These are phyloP conservation scores for Emiliania huxleyi DNA, from an alignment of 78 protist species.

Conservation along the genomic window DNA sequence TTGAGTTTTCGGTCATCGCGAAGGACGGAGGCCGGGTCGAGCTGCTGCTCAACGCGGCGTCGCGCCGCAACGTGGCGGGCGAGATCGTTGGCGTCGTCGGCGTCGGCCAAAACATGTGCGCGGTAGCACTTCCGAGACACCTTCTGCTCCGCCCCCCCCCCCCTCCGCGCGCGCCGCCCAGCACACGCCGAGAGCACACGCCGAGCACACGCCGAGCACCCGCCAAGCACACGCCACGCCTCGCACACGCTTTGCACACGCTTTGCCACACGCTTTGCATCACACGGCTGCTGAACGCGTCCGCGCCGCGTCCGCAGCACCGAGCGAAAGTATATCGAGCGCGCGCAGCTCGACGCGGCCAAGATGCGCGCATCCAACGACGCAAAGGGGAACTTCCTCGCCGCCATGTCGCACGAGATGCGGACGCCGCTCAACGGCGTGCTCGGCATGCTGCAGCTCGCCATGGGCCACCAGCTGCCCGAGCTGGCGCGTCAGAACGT, in stretches of 20 bases:
- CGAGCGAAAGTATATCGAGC: too few relatives aligned
- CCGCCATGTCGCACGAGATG: not conserved
- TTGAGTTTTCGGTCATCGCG: slow-evolving; percentile 9
- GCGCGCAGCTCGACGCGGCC: too few relatives aligned
- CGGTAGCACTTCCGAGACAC: too few relatives aligned
- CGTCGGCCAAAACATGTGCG: slow-evolving; percentile 25
- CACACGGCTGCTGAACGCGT: too few relatives aligned
- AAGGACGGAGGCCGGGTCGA: not conserved
- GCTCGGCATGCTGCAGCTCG: slow-evolving; percentile 18
- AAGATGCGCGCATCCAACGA: not conserved
- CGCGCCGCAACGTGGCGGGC: not conserved
- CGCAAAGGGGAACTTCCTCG: not conserved
- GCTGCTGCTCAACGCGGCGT: slow-evolving; percentile 6
- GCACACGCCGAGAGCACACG: too few relatives aligned
- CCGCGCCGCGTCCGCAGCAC: too few relatives aligned
- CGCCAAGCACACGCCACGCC: too few relatives aligned
- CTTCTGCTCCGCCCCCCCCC: too few relatives aligned
- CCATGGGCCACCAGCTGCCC: not conserved
- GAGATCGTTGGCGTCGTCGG: too few relatives aligned
- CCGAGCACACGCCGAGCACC: too few relatives aligned
- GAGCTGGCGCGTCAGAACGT: not conserved
- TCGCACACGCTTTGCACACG: not conserved
- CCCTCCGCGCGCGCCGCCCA: too few relatives aligned
- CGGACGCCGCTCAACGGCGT: not conserved
- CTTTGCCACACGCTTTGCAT: too few relatives aligned